Evolutionary conservation across 306 rosid genomes (phyloP), one percentile per base, ranked within the genome.

Genomic region (Mucuna pruriens): DNA sequence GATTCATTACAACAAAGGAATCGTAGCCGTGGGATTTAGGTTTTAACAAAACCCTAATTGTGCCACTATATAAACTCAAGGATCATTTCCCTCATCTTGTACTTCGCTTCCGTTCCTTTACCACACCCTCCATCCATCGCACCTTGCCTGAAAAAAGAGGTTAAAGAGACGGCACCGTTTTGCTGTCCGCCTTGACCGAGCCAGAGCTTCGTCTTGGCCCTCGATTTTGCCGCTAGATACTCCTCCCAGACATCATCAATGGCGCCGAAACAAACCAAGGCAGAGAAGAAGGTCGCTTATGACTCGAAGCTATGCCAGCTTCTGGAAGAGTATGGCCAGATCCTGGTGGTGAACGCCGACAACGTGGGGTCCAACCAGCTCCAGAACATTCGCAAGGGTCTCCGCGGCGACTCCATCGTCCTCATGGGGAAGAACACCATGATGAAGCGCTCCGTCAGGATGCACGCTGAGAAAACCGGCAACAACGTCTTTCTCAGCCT

Each of bases 131-230:
- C 1, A 1, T 13, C 38, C 54, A 2, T 10, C 9, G 1, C 7
- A 67, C 10, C n/a, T n/a, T 9, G 39, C 2, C 26, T 34, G 17
- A 13, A 82, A 71, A 26, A 45, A 23, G 85, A 75, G 96, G 96
- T 87, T 93, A 91, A 93, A 88, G 97, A 45, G 92, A 88, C 91
- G 82, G 94, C 92, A 2, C 46, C 36, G 69, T 20, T 22, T 65
- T 1, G 92, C 97, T 90, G 91, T 92, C 91, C 92, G 86, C 96
- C 94, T 88, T 91, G 96, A 87, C 86, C 2, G 33, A 90, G 85
- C 83, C 38, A 3, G 2, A 7, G 83, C 84, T 16, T 83, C 86
- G 89, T 89, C 31, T 29, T 29, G 31, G 31, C 31, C 3, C 31
- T 29, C 3, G 3, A 71, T 89, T 88, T 84, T 88, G 88, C 82